phyloP scores from a whole-genome alignment of 164 flowering plant species.

The Annona cherimola region DNA sequence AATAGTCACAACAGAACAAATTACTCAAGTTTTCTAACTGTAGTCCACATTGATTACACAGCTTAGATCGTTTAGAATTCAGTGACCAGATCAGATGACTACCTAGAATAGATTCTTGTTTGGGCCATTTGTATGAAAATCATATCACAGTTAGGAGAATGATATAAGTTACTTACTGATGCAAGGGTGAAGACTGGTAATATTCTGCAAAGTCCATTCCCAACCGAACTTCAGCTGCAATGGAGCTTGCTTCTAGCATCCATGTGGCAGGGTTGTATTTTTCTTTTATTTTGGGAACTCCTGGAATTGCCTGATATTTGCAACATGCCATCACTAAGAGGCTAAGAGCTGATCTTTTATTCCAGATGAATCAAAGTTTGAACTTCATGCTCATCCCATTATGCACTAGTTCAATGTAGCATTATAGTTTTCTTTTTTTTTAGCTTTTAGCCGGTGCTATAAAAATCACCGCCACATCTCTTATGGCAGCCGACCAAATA shows the following conservation, averaged over 20 bases:
- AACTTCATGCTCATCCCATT: no score
- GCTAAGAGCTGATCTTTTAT: background rate
- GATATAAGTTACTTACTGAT: conserved; percentile 50
- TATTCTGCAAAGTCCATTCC: conserved; percentile 80
- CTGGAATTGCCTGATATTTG: conserved; percentile 54
- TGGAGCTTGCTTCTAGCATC: conserved; percentile 95
- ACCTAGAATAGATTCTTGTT: background rate
- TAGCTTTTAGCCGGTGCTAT: no score
- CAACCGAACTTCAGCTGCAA: conserved; percentile 62
- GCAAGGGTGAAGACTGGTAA: conserved; percentile 64
- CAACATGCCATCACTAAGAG: background rate
- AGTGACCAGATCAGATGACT: background rate
- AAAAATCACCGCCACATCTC: no score
- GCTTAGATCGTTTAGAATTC: no score
- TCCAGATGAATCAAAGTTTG: background rate
- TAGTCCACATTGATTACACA: background rate
- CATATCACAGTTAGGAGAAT: conserved; percentile 1
- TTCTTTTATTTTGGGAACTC: conserved; percentile 69
- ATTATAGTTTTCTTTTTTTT: no score
- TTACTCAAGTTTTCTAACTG: no score
- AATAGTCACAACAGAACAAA: background rate
- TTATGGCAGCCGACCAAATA: no score
- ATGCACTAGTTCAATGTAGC: no score
- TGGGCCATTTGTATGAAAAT: background rate
- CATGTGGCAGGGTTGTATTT: conserved; percentile 93